Evolutionary conservation across 495 filamentous ascomycete species (phyloP).

Genomic region (Xylaria cubensis): DNA sequence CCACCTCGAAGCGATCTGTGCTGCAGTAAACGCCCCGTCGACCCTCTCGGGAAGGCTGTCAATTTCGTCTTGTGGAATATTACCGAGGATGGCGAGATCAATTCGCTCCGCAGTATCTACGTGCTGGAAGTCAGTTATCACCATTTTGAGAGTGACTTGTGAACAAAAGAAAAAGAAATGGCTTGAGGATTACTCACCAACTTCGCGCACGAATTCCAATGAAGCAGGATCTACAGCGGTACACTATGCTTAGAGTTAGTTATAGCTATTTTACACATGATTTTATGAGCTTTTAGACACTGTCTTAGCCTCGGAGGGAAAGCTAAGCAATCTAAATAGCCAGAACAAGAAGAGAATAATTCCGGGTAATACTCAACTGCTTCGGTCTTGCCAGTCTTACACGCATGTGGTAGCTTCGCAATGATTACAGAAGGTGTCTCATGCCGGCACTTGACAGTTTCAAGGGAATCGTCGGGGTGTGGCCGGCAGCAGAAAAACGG

Average conservation of each 20-base stretch:
- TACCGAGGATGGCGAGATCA: slow-evolving; percentile 1
- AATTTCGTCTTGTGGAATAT: not conserved
- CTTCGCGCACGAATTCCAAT: slow-evolving; percentile 13
- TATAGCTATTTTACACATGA: not conserved
- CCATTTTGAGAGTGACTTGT: not conserved
- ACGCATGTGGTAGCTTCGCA: slow-evolving; percentile 20
- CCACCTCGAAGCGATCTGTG: not conserved
- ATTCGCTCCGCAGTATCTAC: slow-evolving; percentile 8
- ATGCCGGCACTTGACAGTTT: not conserved
- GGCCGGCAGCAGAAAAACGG: slow-evolving; percentile 14
- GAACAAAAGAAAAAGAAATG: not conserved
- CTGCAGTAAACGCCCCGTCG: not conserved
- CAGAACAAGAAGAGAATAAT: not conserved
- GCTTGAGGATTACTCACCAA: not conserved
- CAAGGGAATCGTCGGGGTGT: not conserved
- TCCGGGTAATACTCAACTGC: not conserved
- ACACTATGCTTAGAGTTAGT: not conserved
- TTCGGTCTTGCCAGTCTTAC: not conserved
- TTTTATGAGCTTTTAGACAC: not conserved
- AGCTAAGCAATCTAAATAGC: not conserved
- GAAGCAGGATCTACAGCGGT: not conserved
- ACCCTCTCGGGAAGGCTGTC: slow-evolving; percentile 3
- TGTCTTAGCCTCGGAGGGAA: not conserved
- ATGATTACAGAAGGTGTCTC: not conserved
- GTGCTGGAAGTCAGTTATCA: not conserved